Percentiles rank a stretch among this genome's conserved stretches.
phyloP scores from a whole-genome alignment of 169 alveolate genomes.

The Cryptosporidium canis region DNA sequence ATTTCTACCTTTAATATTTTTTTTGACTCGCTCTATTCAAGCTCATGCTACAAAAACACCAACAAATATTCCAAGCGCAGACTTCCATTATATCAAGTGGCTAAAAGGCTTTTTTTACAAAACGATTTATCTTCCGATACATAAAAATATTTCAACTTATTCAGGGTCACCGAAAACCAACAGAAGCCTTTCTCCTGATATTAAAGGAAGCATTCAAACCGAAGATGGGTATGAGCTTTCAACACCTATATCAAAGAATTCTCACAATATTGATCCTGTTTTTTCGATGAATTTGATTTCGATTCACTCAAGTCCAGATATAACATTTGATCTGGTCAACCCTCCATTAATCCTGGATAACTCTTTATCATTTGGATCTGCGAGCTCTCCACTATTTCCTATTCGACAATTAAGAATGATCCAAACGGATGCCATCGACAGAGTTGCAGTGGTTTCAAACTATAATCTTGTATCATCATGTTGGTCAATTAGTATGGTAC shows the following conservation, averaged over 20 bases:
- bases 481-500: slow-evolving; percentile 29
- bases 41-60: neutral
- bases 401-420: neutral
- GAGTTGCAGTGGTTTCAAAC: slow-evolving; percentile 26
- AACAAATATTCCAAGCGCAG: neutral
- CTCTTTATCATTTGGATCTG: neutral
- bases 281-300: neutral
- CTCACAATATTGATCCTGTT: neutral
- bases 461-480: neutral
- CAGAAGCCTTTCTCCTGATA: neutral
- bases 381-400: neutral
- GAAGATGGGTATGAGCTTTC: slow-evolving; percentile 30
- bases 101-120: neutral
- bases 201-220: neutral
- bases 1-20: slow-evolving; percentile 3
- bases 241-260: neutral
- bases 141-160: neutral
- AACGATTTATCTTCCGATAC: neutral
- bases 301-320: neutral
- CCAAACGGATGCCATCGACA: neutral
- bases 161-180: neutral
- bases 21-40: neutral
- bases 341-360: slow-evolving; percentile 1
- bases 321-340: neutral
- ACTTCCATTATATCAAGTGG: neutral